Evolutionary conservation across 2,329 filamentous ascomycete genomes (phyloP).

Genomic region (Podosphaera leucotricha): DNA sequence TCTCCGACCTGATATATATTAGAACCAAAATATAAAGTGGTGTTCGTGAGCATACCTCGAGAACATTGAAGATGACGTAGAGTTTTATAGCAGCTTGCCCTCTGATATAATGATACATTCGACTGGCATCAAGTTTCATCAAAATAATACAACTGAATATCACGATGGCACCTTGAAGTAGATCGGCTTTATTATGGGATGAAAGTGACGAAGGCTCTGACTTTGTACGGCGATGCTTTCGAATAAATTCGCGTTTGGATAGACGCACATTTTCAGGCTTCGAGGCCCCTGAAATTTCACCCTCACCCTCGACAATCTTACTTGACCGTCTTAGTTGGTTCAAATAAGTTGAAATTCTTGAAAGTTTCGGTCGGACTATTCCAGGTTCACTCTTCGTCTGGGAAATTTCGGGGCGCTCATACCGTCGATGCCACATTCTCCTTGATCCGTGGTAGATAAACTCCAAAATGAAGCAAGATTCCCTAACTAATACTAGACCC

Average conservation of each 20-base stretch:
- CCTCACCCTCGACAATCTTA: conserved; percentile 4
- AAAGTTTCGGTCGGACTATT: conserved; percentile 8
- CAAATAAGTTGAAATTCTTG: conserved; percentile 10
- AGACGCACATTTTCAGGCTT: conserved; percentile 10
- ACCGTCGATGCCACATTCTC: conserved; percentile 41
- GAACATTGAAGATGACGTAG: conserved; percentile 95
- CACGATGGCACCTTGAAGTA: conserved; percentile 75
- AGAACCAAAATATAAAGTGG: conserved; percentile 16
- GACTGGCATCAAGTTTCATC: conserved; percentile 80
- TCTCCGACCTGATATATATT: conserved; percentile 74
- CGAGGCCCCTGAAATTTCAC: conserved; percentile 5
- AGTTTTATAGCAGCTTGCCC: conserved; percentile 94
- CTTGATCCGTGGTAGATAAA: conserved; percentile 66
- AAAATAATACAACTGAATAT: conserved; percentile 64
- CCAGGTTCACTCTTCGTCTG: conserved; percentile 13
- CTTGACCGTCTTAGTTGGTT: conserved; percentile 6
- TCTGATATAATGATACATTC: conserved; percentile 95
- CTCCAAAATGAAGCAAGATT: conserved; percentile 43
- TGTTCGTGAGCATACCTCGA: conserved; percentile 34
- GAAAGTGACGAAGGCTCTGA: conserved; percentile 68
- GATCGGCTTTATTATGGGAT: conserved; percentile 81
- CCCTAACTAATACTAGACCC: conserved; percentile 45
- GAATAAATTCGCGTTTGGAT: conserved; percentile 12
- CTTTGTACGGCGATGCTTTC: conserved; percentile 47
- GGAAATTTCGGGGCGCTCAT: conserved; percentile 22